Base-by-base conservation (phyloP, 106 monocot species). In the Phalaenopsis aphrodite region DNA sequence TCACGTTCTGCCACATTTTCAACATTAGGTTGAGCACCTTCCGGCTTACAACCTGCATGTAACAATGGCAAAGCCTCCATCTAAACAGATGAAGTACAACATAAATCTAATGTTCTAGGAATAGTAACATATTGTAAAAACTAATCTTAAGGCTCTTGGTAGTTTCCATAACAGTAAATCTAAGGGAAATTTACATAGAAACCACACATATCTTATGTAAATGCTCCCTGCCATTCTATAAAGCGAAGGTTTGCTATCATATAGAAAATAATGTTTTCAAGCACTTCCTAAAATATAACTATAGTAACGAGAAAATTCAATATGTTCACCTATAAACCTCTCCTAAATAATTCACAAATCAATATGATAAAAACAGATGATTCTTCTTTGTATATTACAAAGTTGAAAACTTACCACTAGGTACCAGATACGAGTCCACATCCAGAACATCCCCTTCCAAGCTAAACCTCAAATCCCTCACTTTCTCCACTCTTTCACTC, bases 401-500 rank as follows among this genome's bases (percentile, higher is more conserved):
- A 43, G 23, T n/a, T 42, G 74, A 76, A 42, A 52, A 49, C 79
- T 45, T 90, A 97, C 96, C 90, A 79, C 80, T 45, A 52, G 55
- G 61, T 80, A 85, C 78, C 42, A 77, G 81, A 78, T 41, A 18
- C 23, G 56, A 79, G 82, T 82, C 83, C 75, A 61, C 83, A 9
- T 79, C 84, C 39, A 99, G 38, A 67, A 89, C 81, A 76, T 91
- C 80, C 16, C 98, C 98, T 79, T 99, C 89, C 75, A 99, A 84
- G 14, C 88, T 79, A 88, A 99, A 99, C 76, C 98, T 89, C 69
- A 90, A 80, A 0, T 61, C 74, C 83, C 94, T 94, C 36, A 84
- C 87, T 68, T 86, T 91, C 91, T 99, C 94, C 42, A 99, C 98
- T 84, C 88, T 89, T 76, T 99, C 85, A 78, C 91, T 88, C 98